Conservation (phyloP, 202 grass and related monocot species). For the Bolboschoenoplectus hybrid region DNA sequence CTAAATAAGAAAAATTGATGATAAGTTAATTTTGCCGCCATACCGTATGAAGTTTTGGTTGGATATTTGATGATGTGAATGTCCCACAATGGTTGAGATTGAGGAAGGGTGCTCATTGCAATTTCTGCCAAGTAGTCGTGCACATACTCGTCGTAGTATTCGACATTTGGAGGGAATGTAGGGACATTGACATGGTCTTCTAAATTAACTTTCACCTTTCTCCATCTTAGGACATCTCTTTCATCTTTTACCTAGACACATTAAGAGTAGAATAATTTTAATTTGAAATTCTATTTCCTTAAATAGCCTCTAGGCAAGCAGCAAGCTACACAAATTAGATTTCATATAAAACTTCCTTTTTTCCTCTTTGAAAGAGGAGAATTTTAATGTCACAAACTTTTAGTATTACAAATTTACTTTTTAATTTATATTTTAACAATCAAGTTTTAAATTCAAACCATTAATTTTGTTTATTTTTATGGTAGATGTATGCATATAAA, state of each 20-base stretch:
- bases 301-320: neutral
- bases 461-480: no score
- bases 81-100: constrained; percentile 38
- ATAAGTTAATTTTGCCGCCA: neutral
- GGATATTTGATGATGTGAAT: constrained; percentile 51
- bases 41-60: constrained; percentile 32
- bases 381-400: no score
- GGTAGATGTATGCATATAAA: no score
- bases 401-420: no score
- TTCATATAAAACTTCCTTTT: neutral
- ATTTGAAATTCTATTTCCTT: neutral
- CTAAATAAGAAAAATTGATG: neutral
- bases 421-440: no score
- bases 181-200: constrained; percentile 42
- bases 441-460: no score
- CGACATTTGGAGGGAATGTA: constrained; percentile 26
- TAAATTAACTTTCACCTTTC: constrained; percentile 42
- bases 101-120: neutral
- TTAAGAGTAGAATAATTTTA: neutral
- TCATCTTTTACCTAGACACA: constrained; percentile 35
- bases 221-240: constrained; percentile 35
- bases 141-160: constrained; percentile 36
- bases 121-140: constrained; percentile 38
- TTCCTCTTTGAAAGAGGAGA: no score
- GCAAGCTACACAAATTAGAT: neutral